phyloP scores from a whole-genome alignment of 345 rosid genomes.

The Raphanus sativus region DNA sequence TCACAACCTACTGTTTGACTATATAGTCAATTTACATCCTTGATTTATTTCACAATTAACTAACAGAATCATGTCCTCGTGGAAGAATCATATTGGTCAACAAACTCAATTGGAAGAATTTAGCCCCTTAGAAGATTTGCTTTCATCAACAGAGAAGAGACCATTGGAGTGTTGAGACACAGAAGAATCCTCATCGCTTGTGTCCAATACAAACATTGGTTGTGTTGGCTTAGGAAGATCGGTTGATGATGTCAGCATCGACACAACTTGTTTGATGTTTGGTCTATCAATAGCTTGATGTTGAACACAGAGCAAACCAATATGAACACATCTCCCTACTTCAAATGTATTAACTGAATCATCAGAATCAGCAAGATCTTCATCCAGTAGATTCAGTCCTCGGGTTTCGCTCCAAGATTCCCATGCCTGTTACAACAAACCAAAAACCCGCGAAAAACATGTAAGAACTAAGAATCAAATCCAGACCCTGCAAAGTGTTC shows the following conservation, averaged over 20 bases:
- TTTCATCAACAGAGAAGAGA: slow-evolving; percentile 22
- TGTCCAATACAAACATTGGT: slow-evolving; percentile 30
- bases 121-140: slow-evolving; percentile 9
- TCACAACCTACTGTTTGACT: not conserved
- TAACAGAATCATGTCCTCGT: not conserved
- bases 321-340: slow-evolving; percentile 37
- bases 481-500: too few relatives aligned
- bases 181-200: slow-evolving; percentile 40
- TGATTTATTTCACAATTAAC: not conserved
- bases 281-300: slow-evolving; percentile 40
- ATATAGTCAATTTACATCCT: not conserved
- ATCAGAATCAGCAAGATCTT: slow-evolving; percentile 29
- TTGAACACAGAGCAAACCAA: slow-evolving; percentile 36
- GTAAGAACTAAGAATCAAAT: slow-evolving; percentile 5
- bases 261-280: slow-evolving; percentile 34
- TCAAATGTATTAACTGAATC: slow-evolving; percentile 16
- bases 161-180: slow-evolving; percentile 24
- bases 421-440: slow-evolving; percentile 26
- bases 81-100: slow-evolving; percentile 5
- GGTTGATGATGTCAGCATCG: slow-evolving; percentile 28
- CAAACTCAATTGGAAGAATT: slow-evolving; percentile 12
- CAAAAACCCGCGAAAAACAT: not conserved
- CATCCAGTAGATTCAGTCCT: slow-evolving; percentile 27
- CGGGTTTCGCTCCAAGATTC: slow-evolving; percentile 32
- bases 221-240: slow-evolving; percentile 36